These are phyloP conservation scores for Punica granatum DNA, from an alignment of 345 rosid genomes.

Conservation along the genomic window DNA sequence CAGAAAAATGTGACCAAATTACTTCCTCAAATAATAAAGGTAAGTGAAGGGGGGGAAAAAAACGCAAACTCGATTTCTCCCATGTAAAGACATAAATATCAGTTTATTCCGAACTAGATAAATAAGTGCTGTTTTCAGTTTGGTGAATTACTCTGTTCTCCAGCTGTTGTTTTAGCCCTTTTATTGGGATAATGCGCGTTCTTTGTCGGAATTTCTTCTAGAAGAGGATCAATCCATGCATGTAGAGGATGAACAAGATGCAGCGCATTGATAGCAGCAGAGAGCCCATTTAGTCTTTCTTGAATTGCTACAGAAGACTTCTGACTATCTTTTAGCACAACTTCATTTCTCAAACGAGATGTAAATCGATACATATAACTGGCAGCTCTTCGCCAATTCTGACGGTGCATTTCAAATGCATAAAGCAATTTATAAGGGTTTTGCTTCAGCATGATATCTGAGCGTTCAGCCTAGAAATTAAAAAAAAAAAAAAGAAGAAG, in stretches of 20 bases:
- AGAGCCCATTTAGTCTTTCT: conserved; percentile 85
- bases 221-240: conserved; percentile 80
- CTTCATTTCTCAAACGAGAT: conserved; percentile 64
- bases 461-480: conserved; percentile 67
- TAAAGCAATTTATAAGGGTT: conserved; percentile 87
- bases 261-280: conserved; percentile 87
- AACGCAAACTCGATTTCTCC: not conserved
- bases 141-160: conserved; percentile 41
- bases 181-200: conserved; percentile 53
- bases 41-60: not conserved
- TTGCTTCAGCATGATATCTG: conserved; percentile 64
- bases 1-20: conserved; percentile 9
- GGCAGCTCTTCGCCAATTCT: conserved; percentile 94
- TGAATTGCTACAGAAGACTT: conserved; percentile 43
- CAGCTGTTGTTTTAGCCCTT: conserved; percentile 53
- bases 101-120: not conserved
- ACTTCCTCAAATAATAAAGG: not conserved
- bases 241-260: conserved; percentile 68
- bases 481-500: conserved; percentile 16
- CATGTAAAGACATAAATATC: not conserved
- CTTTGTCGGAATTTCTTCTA: conserved; percentile 30
- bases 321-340: conserved; percentile 47
- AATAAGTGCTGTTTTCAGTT: conserved; percentile 8
- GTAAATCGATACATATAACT: conserved; percentile 71
- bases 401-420: conserved; percentile 87